Base-by-base conservation (phyloP, 2,329 filamentous ascomycete genomes). In the Trichoderma pleuroti region DNA sequence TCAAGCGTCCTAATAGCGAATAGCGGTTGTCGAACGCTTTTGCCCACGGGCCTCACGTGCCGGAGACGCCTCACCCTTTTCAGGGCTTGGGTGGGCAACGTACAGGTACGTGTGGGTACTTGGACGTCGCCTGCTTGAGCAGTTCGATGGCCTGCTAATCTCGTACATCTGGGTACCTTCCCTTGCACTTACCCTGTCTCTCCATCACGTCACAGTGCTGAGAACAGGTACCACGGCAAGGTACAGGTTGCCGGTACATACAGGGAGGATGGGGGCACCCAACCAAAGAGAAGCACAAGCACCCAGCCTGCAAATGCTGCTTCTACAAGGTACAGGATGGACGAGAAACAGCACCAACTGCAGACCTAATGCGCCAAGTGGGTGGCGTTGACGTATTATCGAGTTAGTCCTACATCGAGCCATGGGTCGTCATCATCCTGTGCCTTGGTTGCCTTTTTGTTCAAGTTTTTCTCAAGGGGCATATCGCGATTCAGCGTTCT, bases 41-140 rank as follows among this genome's bases (percentile, higher is more conserved):
- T 26, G 34, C 34, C 46, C 16, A 42, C 24, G 30, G 62, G 49
- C 39, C 68, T 70, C 68, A 70, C 68, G 68, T 70, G 68, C 68
- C 68, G 68, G 26, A 32, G 52, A 49, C 28, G 61, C 68, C 68
- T 42, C 62, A 70, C 36, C 64, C 62, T 42, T 49, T 67, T 52
- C 63, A 67, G 62, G 63, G 63, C 63, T 57, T 30, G 24, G 56
- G 56, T 21, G 56, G 30, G 28, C 56, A 34, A n/a, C 3, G 46
- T 18, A n/a, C 30, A 30, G 16, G 63, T 30, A 66, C 63, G 9
- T 30, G 52, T 18, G 6, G 34, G 34, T 66, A 66, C 63, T 14
- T 57, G 24, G 11, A 11, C 12, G 14, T 7, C 24, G 21, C 30
- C n/a, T 32, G n/a, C 12, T 32, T 32, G 7, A 7, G 11, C 30